Conservation (phyloP, 2,329 filamentous ascomycete genomes). For the Ophiostoma montium region DNA sequence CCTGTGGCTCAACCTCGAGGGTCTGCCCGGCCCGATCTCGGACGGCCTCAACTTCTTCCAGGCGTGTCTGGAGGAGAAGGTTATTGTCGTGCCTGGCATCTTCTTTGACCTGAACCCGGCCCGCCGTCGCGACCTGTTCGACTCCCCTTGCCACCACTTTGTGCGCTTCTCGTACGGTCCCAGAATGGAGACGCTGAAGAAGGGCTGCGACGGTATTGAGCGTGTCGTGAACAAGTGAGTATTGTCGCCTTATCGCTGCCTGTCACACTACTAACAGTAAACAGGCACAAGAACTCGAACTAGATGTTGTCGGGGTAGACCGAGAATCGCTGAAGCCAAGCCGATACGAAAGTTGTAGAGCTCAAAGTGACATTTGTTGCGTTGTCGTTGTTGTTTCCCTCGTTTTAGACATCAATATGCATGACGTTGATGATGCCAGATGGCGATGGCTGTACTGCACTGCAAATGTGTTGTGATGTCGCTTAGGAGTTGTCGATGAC, state of each 20-base stretch:
- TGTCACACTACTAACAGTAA: background rate
- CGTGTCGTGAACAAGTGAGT: conserved; percentile 56
- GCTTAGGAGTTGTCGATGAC: background rate
- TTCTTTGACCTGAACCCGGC: conserved; percentile 96
- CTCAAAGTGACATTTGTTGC: background rate
- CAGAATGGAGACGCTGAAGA: conserved; percentile 62
- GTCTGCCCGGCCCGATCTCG: conserved; percentile 65
- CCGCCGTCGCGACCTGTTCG: conserved; percentile 78
- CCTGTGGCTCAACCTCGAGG: conserved; percentile 57
- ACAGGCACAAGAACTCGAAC: background rate
- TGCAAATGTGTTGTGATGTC: background rate
- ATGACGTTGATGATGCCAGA: background rate
- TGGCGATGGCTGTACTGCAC: background rate
- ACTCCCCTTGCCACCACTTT: conserved; percentile 88
- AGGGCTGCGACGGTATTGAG: conserved; percentile 74
- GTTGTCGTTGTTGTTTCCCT: background rate
- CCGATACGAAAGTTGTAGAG: background rate
- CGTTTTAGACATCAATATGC: background rate
- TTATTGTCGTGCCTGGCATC: conserved; percentile 92
- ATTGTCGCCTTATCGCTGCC: background rate
- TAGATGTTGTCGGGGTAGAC: background rate
- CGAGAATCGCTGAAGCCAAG: background rate
- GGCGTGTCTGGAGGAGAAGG: conserved; percentile 82
- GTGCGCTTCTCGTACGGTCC: conserved; percentile 77
- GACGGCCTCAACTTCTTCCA: conserved; percentile 97